Conservation (phyloP, 2,329 filamentous ascomycete genomes). For the Fusarium longipes region DNA sequence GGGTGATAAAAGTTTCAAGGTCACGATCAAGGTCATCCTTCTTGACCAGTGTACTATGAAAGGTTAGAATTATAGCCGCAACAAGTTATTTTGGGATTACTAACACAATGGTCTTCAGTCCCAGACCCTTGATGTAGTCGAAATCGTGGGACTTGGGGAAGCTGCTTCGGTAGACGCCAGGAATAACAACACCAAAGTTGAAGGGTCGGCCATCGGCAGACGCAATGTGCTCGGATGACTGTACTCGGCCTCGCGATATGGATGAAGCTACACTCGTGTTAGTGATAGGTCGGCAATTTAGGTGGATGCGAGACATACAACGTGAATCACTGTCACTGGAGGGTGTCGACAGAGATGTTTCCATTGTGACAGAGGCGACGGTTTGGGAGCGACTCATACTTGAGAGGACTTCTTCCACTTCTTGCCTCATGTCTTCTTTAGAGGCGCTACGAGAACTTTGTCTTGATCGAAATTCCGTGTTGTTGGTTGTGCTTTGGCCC, state of each 20-base stretch:
- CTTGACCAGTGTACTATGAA: conserved; percentile 68
- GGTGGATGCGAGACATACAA: conserved; percentile 16
- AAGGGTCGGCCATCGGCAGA: conserved; percentile 58
- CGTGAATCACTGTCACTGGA: conserved; percentile 36
- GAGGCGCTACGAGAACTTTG: conserved; percentile 48
- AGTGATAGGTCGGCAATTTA: not conserved
- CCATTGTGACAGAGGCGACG: conserved; percentile 17
- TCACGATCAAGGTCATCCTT: conserved; percentile 66
- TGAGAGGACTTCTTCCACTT: conserved; percentile 43
- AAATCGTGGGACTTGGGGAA: conserved; percentile 80
- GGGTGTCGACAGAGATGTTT: conserved; percentile 21
- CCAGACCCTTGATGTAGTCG: conserved; percentile 72
- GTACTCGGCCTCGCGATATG: conserved; percentile 22
- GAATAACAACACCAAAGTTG: conserved; percentile 82
- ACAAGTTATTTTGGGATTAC: conserved; percentile 47
- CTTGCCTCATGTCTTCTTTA: conserved; percentile 46
- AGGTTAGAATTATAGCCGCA: conserved; percentile 23
- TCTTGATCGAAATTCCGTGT: conserved; percentile 45
- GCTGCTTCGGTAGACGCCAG: conserved; percentile 82
- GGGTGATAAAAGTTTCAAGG: conserved; percentile 70
- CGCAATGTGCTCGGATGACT: conserved; percentile 36
- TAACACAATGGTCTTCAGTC: conserved; percentile 83
- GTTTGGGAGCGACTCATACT: conserved; percentile 35
- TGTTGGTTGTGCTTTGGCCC: conserved; percentile 15
- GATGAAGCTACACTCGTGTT: conserved; percentile 35